Evolutionary conservation across 1,284 basidiomycete genomes (phyloP), one percentile per base, ranked within the genome.

Genomic region (Anthracocystis setariae): DNA sequence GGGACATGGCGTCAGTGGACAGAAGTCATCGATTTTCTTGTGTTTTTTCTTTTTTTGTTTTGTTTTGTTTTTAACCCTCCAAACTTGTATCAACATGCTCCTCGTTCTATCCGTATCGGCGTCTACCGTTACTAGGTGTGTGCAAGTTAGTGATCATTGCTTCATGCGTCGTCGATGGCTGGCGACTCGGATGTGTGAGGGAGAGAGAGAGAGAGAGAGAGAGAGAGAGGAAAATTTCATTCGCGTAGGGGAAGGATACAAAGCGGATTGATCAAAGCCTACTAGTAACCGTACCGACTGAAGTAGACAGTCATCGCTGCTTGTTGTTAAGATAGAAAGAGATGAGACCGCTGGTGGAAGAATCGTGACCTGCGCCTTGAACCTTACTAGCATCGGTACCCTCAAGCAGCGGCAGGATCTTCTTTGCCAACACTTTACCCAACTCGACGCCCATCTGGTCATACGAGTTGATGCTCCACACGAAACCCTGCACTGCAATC

Each of bases 401-500:
- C 32, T 87, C 89, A 35, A 98, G 89, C 84, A 96, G 92, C 5
- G 90, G 88, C 51, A 98, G 87, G 79, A 98, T 98, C 78, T 91
- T 91, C 88, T 97, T 97, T 8, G 95, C 94, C 43, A 98, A 88
- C 1, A 94, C 81, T 78, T 98, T 98, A 69, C 94, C 95, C 49
- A 98, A 90, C 85, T 79, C 76, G 8, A 78, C 76, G 37, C 78
- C 92, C 83, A 84, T 84, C 81, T 86, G 85, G 77, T 86, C 86
- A 84, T 92, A 98, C 10, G 93, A 95, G 87, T 98, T 98, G 87
- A 98, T 96, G 45, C 93, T 92, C 94, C 94, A 98, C 70, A 98
- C 88, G 48, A 92, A 91, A 81, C 95, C 95, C 84, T 98, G 96
- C 0, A 92, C 91, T 84, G 97, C 96, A 83, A 98, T 97, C 88